Conservation (phyloP, 2,329 filamentous ascomycete species). For the Ophiocordyceps camponoti-saundersi region DNA sequence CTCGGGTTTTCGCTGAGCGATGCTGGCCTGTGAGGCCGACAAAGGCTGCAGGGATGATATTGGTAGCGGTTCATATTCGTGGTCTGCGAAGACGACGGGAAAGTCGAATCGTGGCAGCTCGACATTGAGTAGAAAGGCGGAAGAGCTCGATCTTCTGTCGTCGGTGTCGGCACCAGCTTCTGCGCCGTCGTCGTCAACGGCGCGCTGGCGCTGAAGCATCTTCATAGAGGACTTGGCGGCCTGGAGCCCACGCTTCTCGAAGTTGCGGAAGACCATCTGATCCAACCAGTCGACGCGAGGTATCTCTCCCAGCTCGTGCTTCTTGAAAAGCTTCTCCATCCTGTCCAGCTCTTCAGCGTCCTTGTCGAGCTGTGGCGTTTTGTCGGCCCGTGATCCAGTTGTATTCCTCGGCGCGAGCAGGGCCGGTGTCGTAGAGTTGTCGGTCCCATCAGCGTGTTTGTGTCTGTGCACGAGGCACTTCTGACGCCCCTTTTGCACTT, state of each 20-base stretch:
- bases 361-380: slow-evolving; percentile 40
- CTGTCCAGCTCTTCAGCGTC: slow-evolving; percentile 75
- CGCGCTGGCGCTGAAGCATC: slow-evolving; percentile 31
- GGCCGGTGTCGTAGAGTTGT: slow-evolving; percentile 58
- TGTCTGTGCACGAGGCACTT: slow-evolving; percentile 77
- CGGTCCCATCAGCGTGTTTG: slow-evolving; percentile 70
- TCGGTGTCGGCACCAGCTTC: slow-evolving; percentile 13
- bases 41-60: slow-evolving; percentile 55
- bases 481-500: slow-evolving; percentile 78
- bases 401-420: slow-evolving; percentile 41
- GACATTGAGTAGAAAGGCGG: slow-evolving; percentile 67
- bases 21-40: slow-evolving; percentile 41
- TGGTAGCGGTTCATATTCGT: slow-evolving; percentile 76
- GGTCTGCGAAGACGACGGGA: slow-evolving; percentile 84
- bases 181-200: slow-evolving; percentile 19
- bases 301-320: slow-evolving; percentile 96
- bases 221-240: slow-evolving; percentile 48
- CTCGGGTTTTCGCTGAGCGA: slow-evolving; percentile 67
- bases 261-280: slow-evolving; percentile 76
- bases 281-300: slow-evolving; percentile 89
- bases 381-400: slow-evolving; percentile 30
- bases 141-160: slow-evolving; percentile 29
- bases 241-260: slow-evolving; percentile 59
- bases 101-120: slow-evolving; percentile 93
- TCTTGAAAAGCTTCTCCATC: slow-evolving; percentile 81